Evolutionary conservation across 2,329 filamentous ascomycete species (phyloP).

Genomic region (Microcyclospora tardicrescens): DNA sequence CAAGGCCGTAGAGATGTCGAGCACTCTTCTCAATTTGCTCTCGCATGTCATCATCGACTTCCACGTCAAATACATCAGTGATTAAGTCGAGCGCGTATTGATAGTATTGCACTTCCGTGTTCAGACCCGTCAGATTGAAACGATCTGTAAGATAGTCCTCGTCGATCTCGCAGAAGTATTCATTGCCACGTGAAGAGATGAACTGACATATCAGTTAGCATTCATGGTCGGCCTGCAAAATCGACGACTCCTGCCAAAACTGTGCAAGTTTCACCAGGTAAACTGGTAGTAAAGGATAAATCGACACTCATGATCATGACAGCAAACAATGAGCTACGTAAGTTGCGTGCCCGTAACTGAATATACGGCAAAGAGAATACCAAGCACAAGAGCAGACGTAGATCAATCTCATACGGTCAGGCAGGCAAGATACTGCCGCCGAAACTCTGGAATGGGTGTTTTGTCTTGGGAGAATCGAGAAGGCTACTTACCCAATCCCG

Average conservation of each 20-base stretch:
- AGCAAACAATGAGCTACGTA: no score
- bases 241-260: no score
- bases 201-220: constrained; percentile 47
- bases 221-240: no score
- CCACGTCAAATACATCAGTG: constrained; percentile 95
- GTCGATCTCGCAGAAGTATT: constrained; percentile 99
- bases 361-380: no score
- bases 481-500: constrained; percentile 80
- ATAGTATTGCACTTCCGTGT: constrained; percentile 96
- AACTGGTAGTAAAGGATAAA: no score
- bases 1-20: constrained; percentile 84
- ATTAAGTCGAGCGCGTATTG: constrained; percentile 96
- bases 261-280: no score
- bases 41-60: constrained; percentile 96
- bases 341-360: no score
- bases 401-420: no score
- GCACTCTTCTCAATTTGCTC: constrained; percentile 97
- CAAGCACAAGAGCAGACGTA: no score
- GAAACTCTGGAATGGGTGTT: no score
- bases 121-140: constrained; percentile 94
- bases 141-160: constrained; percentile 97
- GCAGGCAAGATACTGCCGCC: no score
- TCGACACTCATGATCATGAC: no score
- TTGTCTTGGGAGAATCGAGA: constrained; percentile 1
- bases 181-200: constrained; percentile 92